Conservation (phyloP, 257 asterid species). For the Scutellaria minor region DNA sequence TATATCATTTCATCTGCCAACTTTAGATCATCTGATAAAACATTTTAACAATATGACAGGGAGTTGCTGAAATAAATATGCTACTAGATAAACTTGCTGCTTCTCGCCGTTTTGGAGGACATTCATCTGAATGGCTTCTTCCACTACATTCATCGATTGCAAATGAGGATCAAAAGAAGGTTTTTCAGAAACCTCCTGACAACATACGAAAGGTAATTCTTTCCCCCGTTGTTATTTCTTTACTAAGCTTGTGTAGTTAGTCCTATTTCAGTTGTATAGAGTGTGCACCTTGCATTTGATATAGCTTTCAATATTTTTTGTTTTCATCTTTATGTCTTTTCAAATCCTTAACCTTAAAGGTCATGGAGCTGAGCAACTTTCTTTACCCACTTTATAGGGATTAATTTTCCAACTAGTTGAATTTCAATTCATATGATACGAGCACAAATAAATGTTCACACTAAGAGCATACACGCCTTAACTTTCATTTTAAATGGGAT, state of each 20-base stretch:
- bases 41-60: conserved; percentile 53
- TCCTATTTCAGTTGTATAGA: conserved; percentile 22
- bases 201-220: conserved; percentile 81
- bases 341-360: background rate
- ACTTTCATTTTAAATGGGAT: background rate
- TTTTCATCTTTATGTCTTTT: conserved; percentile 19
- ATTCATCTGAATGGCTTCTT: conserved; percentile 89
- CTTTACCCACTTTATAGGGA: background rate
- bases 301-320: conserved; percentile 13
- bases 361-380: background rate
- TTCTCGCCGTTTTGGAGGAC: conserved; percentile 79
- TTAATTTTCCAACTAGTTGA: background rate
- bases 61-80: conserved; percentile 87
- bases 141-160: conserved; percentile 95
- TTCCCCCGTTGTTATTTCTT: conserved; percentile 15
- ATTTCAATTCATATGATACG: background rate
- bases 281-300: conserved; percentile 17
- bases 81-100: conserved; percentile 78
- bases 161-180: conserved; percentile 92
- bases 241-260: conserved; percentile 16
- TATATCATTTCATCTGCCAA: conserved; percentile 21
- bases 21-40: background rate
- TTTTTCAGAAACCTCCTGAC: conserved; percentile 81
- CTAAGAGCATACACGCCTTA: background rate
- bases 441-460: background rate